These are phyloP conservation scores for Pterocarpus macrocarpus DNA, from an alignment of 306 rosid species.

Conservation along the genomic window DNA sequence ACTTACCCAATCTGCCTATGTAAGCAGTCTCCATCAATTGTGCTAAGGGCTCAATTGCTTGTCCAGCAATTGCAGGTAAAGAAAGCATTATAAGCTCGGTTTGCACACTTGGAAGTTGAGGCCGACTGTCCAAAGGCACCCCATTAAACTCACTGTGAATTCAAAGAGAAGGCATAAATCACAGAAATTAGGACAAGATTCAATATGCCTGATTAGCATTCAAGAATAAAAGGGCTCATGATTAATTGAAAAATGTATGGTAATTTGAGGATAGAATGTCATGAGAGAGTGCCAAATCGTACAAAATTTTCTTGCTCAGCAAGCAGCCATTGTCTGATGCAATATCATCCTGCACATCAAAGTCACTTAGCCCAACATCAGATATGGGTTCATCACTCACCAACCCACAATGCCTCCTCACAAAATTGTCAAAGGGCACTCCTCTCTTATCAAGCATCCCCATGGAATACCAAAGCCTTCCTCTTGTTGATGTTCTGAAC, in stretches of 20 bases:
- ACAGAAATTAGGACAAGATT: constrained; percentile 4
- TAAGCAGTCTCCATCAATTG: constrained; percentile 43
- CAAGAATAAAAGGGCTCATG: background rate
- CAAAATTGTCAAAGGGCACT: constrained; percentile 9
- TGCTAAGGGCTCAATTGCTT: constrained; percentile 43
- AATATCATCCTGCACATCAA: constrained; percentile 20
- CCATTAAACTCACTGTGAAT: constrained; percentile 3
- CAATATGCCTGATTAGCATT: constrained; percentile 4
- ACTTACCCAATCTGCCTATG: constrained; percentile 39
- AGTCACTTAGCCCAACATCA: constrained; percentile 2
- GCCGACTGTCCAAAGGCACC: background rate
- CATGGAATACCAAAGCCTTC: constrained; percentile 7
- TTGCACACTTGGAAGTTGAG: constrained; percentile 11
- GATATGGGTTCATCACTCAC: background rate
- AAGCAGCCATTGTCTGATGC: constrained; percentile 12
- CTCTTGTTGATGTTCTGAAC: constrained; percentile 24
- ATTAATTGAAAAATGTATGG: background rate
- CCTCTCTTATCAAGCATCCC: background rate
- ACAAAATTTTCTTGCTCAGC: background rate
- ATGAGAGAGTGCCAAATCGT: background rate
- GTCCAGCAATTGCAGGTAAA: constrained; percentile 35
- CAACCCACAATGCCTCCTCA: constrained; percentile 27
- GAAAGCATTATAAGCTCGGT: constrained; percentile 39
- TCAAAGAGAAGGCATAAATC: background rate
- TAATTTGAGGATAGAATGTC: constrained; percentile 6